Conservation (phyloP, 345 rosid species). For the Euclidium syriacum region DNA sequence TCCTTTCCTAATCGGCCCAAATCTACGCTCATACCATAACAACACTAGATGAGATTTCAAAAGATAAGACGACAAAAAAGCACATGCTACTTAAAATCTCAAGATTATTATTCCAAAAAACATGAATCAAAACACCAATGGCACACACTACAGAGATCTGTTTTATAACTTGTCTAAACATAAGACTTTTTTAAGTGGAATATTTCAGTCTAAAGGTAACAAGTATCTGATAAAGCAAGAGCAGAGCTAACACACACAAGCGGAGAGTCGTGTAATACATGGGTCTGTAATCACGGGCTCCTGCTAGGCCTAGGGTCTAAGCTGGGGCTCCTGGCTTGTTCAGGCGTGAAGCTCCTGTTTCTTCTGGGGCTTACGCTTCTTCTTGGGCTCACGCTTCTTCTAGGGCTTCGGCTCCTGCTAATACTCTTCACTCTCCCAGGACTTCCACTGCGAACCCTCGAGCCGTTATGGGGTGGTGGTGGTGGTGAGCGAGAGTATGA, state of each 20-base stretch:
- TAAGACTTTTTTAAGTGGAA: background rate
- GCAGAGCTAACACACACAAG: conserved; percentile 15
- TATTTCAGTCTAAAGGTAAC: conserved; percentile 5
- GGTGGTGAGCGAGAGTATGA: conserved; percentile 75
- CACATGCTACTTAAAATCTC: conserved; percentile 22
- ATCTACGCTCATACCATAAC: background rate
- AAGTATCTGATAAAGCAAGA: conserved; percentile 3
- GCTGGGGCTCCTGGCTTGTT: conserved; percentile 42
- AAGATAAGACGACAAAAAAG: conserved; percentile 11
- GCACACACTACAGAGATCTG: background rate
- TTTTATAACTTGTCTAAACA: conserved; percentile 5
- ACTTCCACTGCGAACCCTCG: conserved; percentile 65
- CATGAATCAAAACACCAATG: conserved; percentile 1
- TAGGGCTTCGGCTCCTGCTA: conserved; percentile 41
- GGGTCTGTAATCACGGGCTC: conserved; percentile 34
- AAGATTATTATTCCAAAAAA: conserved; percentile 13
- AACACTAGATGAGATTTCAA: background rate
- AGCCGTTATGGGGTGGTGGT: conserved; percentile 56
- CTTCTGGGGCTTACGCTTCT: conserved; percentile 44
- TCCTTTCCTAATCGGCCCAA: background rate
- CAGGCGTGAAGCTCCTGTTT: conserved; percentile 36
- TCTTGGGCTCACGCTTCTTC: conserved; percentile 45
- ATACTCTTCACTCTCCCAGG: conserved; percentile 36
- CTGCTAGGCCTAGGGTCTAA: conserved; percentile 40
- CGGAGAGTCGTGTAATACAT: background rate